Base-by-base conservation (phyloP, 2,329 filamentous ascomycete species). In the Alternaria tenuissima region DNA sequence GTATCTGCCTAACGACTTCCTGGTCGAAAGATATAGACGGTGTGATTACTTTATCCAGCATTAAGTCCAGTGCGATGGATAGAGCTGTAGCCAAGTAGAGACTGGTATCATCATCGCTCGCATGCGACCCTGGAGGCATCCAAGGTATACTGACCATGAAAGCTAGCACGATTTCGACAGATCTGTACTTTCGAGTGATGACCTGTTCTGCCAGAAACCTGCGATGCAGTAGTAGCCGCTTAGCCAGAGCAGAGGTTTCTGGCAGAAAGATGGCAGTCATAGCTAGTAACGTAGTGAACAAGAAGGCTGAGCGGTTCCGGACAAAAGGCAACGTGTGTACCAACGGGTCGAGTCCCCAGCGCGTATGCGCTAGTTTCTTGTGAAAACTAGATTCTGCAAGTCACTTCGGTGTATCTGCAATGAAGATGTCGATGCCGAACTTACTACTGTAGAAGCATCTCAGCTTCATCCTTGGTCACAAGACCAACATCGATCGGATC, bases 121-220 rank as follows among this genome's bases (percentile, higher is more conserved):
- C 89, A 68, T 90, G 87, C 80, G 64, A 61, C 2, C 88, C 88
- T 1, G 88, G 88, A 30, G 87, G 86, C 85, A 92, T 91, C 90
- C 90, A 92, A 0, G 90, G 90, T 7, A 92, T 85, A 62, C 91
- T 91, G 32, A 91, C 85, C 87, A 92, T 89, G 70, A 92, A 92
- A 0, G 88, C 90, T 1, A 92, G 79, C 0, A 92, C 87, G 57
- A 92, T 91, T 72, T 92, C 90, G 6, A 91, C 88, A 0, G 90
- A 92, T 57, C 88, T 85, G 68, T 88, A 85, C 2, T 89, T 86
- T 46, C 85, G 83, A 0, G 83, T 78, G 51, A 89, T 87, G 43
- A 92, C 84, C 28, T 85, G 83, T 26, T 88, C 85, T 0, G 88
- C 89, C 4, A 92, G 82, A 24, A 81, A 81, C 62, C 86, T 88